phyloP scores from a whole-genome alignment of 208 protist species.

The Crithidia fasciculata region DNA sequence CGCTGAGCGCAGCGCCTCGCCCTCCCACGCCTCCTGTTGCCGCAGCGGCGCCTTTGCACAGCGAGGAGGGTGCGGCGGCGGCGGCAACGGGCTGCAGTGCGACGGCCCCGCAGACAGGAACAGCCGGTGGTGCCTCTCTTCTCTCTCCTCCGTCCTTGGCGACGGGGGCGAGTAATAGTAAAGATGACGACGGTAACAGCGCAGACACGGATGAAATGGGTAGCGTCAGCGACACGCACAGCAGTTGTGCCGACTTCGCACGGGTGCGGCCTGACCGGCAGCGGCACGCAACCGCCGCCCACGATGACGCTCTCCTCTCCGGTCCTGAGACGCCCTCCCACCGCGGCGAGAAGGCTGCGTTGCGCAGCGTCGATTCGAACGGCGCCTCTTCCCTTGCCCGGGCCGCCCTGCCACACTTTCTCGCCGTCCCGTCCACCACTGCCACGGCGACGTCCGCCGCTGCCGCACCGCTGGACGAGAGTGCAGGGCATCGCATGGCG shows the following conservation, averaged over 20 bases:
- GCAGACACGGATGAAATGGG: not conserved
- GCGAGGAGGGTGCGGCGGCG: too few relatives aligned
- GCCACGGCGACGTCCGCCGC: not conserved
- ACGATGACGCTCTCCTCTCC: slow-evolving; percentile 7
- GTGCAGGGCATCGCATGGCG: not conserved
- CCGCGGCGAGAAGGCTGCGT: not conserved
- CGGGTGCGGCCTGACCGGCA: slow-evolving; percentile 3
- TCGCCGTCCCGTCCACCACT: not conserved
- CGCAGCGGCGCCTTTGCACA: too few relatives aligned
- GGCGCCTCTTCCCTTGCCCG: not conserved
- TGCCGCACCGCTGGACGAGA: not conserved
- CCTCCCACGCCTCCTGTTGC: too few relatives aligned
- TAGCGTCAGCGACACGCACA: slow-evolving; percentile 6
- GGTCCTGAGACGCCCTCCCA: not conserved
- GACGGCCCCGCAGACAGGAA: too few relatives aligned
- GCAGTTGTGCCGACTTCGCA: slow-evolving; percentile 13
- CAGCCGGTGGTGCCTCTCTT: not conserved
- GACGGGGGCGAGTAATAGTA: not conserved
- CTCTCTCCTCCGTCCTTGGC: not conserved
- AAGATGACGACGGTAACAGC: not conserved
- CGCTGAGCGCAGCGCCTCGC: too few relatives aligned
- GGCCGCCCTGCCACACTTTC: not conserved
- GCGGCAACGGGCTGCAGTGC: too few relatives aligned
- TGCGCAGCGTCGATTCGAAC: not conserved
- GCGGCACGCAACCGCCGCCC: not conserved